Conservation (phyloP, 192 early-diverging fungal species). For the Entomortierella chlamydospora region DNA sequence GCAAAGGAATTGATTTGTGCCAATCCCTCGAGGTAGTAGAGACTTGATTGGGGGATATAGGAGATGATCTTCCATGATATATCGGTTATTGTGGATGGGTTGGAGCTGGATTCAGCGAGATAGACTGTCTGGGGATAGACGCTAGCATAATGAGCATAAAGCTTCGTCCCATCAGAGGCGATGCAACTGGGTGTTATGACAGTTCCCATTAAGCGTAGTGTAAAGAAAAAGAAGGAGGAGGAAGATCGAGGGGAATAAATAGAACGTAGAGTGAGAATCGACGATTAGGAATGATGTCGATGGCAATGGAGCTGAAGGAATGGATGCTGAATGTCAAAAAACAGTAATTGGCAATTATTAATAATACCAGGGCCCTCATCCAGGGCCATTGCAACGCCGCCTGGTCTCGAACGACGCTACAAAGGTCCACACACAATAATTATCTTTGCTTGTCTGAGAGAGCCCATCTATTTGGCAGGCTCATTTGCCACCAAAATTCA, state of each 20-base stretch:
- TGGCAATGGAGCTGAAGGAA: no score
- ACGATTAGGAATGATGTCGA: no score
- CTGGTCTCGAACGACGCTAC: no score
- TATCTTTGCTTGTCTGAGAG: no score
- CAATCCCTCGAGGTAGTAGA: constrained; percentile 12
- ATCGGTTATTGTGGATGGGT: constrained; percentile 8
- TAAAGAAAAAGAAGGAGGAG: not conserved
- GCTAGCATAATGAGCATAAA: constrained; percentile 14
- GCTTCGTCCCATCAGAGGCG: constrained; percentile 16
- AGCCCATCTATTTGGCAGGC: no score
- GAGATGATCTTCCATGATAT: constrained; percentile 25
- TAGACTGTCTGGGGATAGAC: not conserved
- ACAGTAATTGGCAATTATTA: no score
- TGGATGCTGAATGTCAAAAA: no score
- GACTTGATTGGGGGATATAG: not conserved
- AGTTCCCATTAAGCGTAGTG: not conserved
- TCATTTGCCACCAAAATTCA: no score
- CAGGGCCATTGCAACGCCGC: no score
- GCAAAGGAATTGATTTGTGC: not conserved
- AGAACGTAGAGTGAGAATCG: no score
- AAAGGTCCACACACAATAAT: no score
- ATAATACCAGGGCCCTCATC: no score
- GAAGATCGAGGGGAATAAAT: not conserved
- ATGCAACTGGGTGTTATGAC: constrained; percentile 16
- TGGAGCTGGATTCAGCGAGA: constrained; percentile 24